Evolutionary conservation across 1,139 yeast species (phyloP), one percentile per base, ranked within the genome.

Genomic region (Yamadazyma mexicana): DNA sequence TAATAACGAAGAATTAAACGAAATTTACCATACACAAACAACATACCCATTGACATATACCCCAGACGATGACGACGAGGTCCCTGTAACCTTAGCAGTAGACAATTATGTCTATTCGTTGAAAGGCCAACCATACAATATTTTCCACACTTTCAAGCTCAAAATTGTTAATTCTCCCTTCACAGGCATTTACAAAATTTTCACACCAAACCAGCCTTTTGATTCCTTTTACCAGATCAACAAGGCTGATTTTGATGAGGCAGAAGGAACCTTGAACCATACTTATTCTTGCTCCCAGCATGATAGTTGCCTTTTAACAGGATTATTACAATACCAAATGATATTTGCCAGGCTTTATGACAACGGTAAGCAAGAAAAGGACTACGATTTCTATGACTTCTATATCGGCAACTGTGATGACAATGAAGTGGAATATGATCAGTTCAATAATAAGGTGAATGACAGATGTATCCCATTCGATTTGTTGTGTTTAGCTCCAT

Each of bases 401-500:
- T 39, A 39, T 27, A 39, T 39, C n/a, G 42, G 42, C 15, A 39
- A 39, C 31, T 39, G 42, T 29, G 39, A 39, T 20, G 42, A 39
- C 22, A 10, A 12, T 6, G 35, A 39, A 31, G 42, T 39, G 9
- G 17, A 31, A 28, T 39, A 39, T 15, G 35, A 39, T 25, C 42
- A 39, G 22, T 39, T 39, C 27, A 39, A 39, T 17, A 30, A 32
- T 33, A 24, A 35, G 10, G 42, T 39, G 4, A 15, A 33, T 10
- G 34, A 32, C n/a, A 35, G 42, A 23, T 39, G 42, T 32, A 39
- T 39, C 2, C 34, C 42, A 2, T 39, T 39, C 20, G 28, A 39
- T 3, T 17, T 39, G 34, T 17, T 35, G 5, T 39, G 42, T 29
- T 35, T 39, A 25, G 36, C 37, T 2, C 41, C 41, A 9, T 16